Percentiles rank a stretch among this genome's conserved stretches.
Evolutionary conservation across 2,329 filamentous ascomycete species (phyloP).

Genomic region (Fusarium coicis): DNA sequence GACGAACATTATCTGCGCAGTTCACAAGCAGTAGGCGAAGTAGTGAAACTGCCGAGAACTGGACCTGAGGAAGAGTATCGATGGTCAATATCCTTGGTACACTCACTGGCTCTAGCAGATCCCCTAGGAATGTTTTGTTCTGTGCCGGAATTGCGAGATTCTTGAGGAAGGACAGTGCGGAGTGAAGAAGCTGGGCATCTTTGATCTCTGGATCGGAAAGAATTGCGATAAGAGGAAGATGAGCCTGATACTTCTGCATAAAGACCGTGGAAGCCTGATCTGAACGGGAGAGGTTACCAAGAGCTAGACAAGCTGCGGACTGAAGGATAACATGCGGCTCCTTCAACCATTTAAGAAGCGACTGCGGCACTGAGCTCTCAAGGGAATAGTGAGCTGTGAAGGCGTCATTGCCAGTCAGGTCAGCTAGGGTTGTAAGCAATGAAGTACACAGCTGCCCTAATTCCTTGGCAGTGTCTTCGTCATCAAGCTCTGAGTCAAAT

Average conservation of each 20-base stretch:
- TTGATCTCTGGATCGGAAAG: slow-evolving; percentile 54
- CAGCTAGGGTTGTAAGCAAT: slow-evolving; percentile 63
- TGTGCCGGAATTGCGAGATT: slow-evolving; percentile 68
- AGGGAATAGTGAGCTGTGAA: slow-evolving; percentile 58
- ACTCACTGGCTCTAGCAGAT: slow-evolving; percentile 56
- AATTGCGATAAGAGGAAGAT: slow-evolving; percentile 58
- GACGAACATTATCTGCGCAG: slow-evolving; percentile 62
- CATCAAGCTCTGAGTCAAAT: slow-evolving; percentile 56
- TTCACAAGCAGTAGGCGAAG: slow-evolving; percentile 66
- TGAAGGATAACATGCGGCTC: slow-evolving; percentile 57
- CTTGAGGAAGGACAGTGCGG: slow-evolving; percentile 69
- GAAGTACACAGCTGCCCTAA: slow-evolving; percentile 61
- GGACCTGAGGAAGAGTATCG: slow-evolving; percentile 64
- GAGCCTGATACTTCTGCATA: slow-evolving; percentile 55
- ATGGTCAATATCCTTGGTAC: slow-evolving; percentile 66
- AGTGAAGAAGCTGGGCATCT: slow-evolving; percentile 65
- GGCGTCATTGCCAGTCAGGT: slow-evolving; percentile 61
- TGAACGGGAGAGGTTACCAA: slow-evolving; percentile 71
- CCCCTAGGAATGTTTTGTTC: slow-evolving; percentile 65
- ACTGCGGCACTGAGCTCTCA: slow-evolving; percentile 54
- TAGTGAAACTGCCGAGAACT: slow-evolving; percentile 69
- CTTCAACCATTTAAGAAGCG: slow-evolving; percentile 60
- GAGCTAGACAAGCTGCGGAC: slow-evolving; percentile 67
- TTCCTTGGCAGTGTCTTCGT: slow-evolving; percentile 56
- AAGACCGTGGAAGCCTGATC: slow-evolving; percentile 64